phyloP scores from a whole-genome alignment of 169 alveolate species.

The Cystoisospora suis region DNA sequence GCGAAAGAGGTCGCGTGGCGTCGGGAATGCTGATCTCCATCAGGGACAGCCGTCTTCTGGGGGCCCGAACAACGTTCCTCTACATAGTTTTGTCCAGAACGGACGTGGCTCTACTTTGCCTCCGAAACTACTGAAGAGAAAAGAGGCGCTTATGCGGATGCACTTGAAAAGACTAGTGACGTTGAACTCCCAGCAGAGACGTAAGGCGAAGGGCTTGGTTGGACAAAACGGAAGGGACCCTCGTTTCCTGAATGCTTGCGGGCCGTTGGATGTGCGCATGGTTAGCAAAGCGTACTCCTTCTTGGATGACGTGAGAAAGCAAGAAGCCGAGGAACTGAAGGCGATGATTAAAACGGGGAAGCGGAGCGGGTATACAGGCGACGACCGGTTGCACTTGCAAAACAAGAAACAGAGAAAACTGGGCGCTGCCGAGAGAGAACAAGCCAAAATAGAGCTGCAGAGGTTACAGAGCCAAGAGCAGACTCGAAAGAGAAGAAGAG shows the following conservation, averaged over 20 bases:
- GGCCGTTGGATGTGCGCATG: constrained; percentile 38
- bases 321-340: constrained; percentile 41
- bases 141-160: background rate
- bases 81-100: background rate
- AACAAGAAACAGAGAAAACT: background rate
- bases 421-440: constrained; percentile 25
- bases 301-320: constrained; percentile 46
- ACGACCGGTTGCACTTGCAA: too few relatives aligned
- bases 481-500: constrained; percentile 30
- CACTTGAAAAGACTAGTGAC: background rate
- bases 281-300: constrained; percentile 45
- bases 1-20: too few relatives aligned
- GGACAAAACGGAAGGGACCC: constrained; percentile 34
- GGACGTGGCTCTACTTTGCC: background rate
- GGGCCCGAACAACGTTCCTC: too few relatives aligned
- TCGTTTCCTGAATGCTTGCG: constrained; percentile 40
- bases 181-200: background rate
- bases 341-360: constrained; percentile 35
- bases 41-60: too few relatives aligned
- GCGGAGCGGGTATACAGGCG: too few relatives aligned
- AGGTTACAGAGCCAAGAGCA: constrained; percentile 21
- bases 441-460: constrained; percentile 28
- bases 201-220: background rate
- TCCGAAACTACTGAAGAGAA: background rate
- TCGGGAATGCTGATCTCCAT: too few relatives aligned